Evolutionary conservation across 2,329 filamentous ascomycete species (phyloP), one percentile per base, ranked within the genome.

Genomic region (Canariomyces notabilis): DNA sequence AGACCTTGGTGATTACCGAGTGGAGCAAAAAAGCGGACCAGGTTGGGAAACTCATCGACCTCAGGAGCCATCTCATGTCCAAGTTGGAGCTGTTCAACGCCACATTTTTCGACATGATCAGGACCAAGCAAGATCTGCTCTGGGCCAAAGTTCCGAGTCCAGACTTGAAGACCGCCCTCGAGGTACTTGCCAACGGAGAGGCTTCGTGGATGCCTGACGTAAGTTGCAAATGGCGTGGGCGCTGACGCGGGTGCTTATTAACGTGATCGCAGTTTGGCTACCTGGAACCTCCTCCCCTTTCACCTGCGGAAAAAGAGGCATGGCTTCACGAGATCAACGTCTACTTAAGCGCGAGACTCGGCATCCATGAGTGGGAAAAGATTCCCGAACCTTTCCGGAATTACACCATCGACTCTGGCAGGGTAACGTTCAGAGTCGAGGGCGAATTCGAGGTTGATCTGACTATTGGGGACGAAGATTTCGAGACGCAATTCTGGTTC

Each of bases 381-480:
- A 78, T 82, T 41, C 93, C 93, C 1, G 67, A 72, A n/a, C 77
- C 85, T 44, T 87, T 97, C 62, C 77, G 77, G 57, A 76, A 86
- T 50, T 97, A 89, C 67, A 76, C 74, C 5, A 86, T 98, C 50
- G 77, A 78, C 42, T 86, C 88, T 42, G 93, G 94, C n/a, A 82
- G 91, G 39, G 91, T 87, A 6, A 97, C 89, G 0, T 98, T 98
- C 64, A 78, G 73, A 37, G 86, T 97, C 1, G 71, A 79, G 2
- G 79, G 80, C 43, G 91, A 97, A 64, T 96, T 96, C 58, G 91
- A 97, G 64, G 80, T 97, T 16, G 93, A 97, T 62, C 76, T 98
- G 42, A 90, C 89, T 1, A 86, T 97, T 52, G 88, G 87, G 15
- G 85, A 90, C 56, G 90, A 97, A 61, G 85, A 93, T 54, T 79